Conservation (phyloP, 176 grass and related monocot species). For the Rhynchospora breviuscula region DNA sequence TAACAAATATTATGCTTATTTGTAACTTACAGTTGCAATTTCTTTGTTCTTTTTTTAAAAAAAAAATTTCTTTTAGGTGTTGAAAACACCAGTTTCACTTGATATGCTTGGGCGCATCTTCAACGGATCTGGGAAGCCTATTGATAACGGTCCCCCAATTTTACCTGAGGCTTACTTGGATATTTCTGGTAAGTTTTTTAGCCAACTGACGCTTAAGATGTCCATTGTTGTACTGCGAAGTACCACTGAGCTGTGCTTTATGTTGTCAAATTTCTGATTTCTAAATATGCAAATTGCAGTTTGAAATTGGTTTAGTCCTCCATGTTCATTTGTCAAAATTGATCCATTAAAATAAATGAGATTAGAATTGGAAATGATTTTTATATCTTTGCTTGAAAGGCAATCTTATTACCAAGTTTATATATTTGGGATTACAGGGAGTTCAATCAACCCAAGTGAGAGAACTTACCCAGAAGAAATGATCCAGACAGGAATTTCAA, state of each 20-base stretch:
- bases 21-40: conserved; percentile 8
- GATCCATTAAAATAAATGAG: neutral
- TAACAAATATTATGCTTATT: neutral
- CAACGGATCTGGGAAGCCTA: conserved; percentile 99
- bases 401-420: neutral
- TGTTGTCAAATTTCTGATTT: neutral
- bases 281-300: neutral
- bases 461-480: conserved; percentile 99
- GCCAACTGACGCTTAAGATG: neutral
- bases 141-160: conserved; percentile 93
- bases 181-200: conserved; percentile 75
- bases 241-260: neutral
- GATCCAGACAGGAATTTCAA: conserved; percentile 99
- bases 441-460: conserved; percentile 98
- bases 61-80: conserved; percentile 39
- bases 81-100: conserved; percentile 96
- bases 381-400: neutral
- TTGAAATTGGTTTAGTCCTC: neutral
- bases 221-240: neutral
- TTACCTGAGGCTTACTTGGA: conserved; percentile 96
- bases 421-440: conserved; percentile 41
- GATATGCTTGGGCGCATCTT: conserved; percentile 99
- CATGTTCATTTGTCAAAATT: neutral
- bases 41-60: conserved; percentile 10
- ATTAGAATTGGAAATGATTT: neutral